A percentile compares a stretch with the other conserved stretches of the same genome.
Evolutionary conservation across 2,329 filamentous ascomycete genomes (phyloP).

Genomic region (Epichloe hybrida): DNA sequence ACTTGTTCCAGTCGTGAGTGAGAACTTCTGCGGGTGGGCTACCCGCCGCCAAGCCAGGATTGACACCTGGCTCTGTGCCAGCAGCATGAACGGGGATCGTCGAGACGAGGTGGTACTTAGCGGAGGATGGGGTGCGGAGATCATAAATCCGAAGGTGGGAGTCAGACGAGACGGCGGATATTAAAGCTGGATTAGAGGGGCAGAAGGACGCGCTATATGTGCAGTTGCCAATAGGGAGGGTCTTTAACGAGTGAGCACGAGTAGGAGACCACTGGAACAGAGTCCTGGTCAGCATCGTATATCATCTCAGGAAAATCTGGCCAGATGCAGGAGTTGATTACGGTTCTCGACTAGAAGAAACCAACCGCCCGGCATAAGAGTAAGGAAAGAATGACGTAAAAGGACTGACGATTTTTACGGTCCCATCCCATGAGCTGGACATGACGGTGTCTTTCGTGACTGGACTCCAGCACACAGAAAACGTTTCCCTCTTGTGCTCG

Average conservation of each 20-base stretch:
- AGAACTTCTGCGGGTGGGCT: slow-evolving; percentile 66
- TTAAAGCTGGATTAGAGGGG: slow-evolving; percentile 70
- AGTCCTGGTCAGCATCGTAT: neutral
- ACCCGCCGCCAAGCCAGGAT: slow-evolving; percentile 21
- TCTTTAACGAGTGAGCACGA: slow-evolving; percentile 59
- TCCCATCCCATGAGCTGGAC: slow-evolving; percentile 91
- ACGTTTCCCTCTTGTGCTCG: slow-evolving; percentile 87
- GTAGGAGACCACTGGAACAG: slow-evolving; percentile 64
- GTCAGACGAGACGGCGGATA: slow-evolving; percentile 82
- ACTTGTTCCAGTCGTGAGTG: slow-evolving; percentile 99
- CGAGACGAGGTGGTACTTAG: slow-evolving; percentile 74
- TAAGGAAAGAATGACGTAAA: neutral
- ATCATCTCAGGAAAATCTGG: neutral
- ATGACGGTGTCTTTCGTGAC: slow-evolving; percentile 83
- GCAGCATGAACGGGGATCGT: slow-evolving; percentile 73
- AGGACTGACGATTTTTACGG: slow-evolving; percentile 62
- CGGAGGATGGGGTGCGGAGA: slow-evolving; percentile 70
- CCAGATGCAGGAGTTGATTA: too few species aligned
- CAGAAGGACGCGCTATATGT: slow-evolving; percentile 90
- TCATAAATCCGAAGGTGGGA: slow-evolving; percentile 85
- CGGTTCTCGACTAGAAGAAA: neutral
- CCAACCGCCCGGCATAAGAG: neutral
- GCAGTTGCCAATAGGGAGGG: slow-evolving; percentile 81
- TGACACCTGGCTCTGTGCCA: slow-evolving; percentile 30
- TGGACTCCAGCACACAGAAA: slow-evolving; percentile 85